phyloP scores from a whole-genome alignment of 2,329 filamentous ascomycete species.

The Talaromyces pinophilus region DNA sequence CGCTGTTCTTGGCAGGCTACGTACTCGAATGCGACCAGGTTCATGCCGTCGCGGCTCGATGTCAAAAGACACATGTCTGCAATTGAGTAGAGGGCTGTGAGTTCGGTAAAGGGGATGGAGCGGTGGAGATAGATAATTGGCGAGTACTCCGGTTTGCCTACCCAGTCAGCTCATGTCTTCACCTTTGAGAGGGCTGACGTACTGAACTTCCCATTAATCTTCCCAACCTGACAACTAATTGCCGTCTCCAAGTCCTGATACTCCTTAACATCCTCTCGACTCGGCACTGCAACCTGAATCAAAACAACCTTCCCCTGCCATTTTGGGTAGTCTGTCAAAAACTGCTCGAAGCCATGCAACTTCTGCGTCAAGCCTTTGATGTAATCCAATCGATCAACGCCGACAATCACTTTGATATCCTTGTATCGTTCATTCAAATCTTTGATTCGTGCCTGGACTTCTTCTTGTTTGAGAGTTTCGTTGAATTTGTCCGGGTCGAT shows the following conservation, averaged over 20 bases:
- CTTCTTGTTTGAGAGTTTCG: constrained; percentile 73
- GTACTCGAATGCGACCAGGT: constrained; percentile 95
- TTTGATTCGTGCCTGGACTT: constrained; percentile 77
- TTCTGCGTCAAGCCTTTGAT: constrained; percentile 97
- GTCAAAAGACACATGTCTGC: constrained; percentile 87
- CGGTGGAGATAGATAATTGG: constrained; percentile 96
- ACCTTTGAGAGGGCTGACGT: constrained; percentile 25
- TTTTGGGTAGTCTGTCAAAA: constrained; percentile 87
- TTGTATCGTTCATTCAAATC: constrained; percentile 80
- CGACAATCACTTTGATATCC: constrained; percentile 86
- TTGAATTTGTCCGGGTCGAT: constrained; percentile 94
- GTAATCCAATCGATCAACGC: constrained; percentile 91
- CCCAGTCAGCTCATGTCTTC: constrained; percentile 8
- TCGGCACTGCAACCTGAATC: constrained; percentile 90
- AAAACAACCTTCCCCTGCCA: constrained; percentile 92
- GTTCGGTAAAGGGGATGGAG: constrained; percentile 86
- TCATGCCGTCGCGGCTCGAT: constrained; percentile 94
- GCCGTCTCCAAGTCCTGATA: constrained; percentile 91
- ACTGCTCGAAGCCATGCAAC: constrained; percentile 86
- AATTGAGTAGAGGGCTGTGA: constrained; percentile 87
- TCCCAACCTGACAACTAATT: constrained; percentile 86
- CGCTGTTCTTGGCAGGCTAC: constrained; percentile 84
- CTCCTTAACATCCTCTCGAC: constrained; percentile 81
- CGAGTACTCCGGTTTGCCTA: constrained; percentile 86
- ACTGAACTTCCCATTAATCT: constrained; percentile 91